Evolutionary conservation across 345 rosid species (phyloP).

Genomic region (Populus davidiana): DNA sequence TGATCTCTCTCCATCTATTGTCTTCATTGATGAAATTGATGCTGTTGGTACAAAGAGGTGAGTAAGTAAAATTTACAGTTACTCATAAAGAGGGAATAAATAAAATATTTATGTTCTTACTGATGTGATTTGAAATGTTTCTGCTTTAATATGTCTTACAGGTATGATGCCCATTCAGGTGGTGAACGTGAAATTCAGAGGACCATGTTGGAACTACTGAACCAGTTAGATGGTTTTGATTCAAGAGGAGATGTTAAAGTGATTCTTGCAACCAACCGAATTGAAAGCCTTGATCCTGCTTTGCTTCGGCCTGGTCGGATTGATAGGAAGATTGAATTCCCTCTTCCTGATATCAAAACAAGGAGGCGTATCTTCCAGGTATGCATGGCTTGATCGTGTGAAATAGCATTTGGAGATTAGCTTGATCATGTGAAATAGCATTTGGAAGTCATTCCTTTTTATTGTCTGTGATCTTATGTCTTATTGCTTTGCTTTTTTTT

Average conservation of each 20-base stretch:
- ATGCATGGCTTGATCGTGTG: background rate
- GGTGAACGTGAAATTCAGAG: slow-evolving; percentile 98
- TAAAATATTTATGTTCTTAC: background rate
- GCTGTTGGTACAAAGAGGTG: slow-evolving; percentile 97
- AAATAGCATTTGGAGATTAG: background rate
- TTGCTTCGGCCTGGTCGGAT: slow-evolving; percentile 93
- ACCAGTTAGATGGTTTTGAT: slow-evolving; percentile 95
- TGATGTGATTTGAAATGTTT: background rate
- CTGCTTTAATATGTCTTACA: slow-evolving; percentile 11
- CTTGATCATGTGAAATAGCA: background rate
- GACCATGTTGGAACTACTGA: slow-evolving; percentile 94
- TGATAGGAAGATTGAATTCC: slow-evolving; percentile 94
- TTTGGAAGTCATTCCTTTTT: background rate
- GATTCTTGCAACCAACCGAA: slow-evolving; percentile 92
- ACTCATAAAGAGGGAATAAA: background rate
- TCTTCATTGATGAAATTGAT: slow-evolving; percentile 96
- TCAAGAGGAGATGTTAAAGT: slow-evolving; percentile 98
- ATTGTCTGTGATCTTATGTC: background rate
- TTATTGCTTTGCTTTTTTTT: background rate
- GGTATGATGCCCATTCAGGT: slow-evolving; percentile 96
- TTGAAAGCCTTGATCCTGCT: slow-evolving; percentile 96
- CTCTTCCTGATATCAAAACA: slow-evolving; percentile 98
- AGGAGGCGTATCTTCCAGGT: slow-evolving; percentile 98
- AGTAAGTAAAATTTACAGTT: slow-evolving; percentile 12
- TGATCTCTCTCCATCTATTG: slow-evolving; percentile 90